Evolutionary conservation across 352 stramenopile genomes (phyloP).

Genomic region (Phytopythium sindhum): DNA sequence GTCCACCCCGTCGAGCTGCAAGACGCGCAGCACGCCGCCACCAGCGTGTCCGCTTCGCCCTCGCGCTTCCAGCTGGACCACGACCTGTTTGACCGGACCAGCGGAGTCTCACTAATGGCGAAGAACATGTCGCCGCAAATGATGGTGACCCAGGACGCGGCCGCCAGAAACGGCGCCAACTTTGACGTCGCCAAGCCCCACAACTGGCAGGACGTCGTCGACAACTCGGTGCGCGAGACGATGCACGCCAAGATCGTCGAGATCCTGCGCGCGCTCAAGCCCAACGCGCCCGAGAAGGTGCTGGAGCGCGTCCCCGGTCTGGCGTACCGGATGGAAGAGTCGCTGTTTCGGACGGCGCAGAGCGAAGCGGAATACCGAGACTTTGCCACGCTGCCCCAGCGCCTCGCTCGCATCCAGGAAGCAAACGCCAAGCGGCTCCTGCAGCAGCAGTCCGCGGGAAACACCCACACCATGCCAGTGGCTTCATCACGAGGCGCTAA

Average conservation of each 20-base stretch:
- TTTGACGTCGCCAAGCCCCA: constrained; percentile 16
- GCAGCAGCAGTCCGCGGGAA: constrained; percentile 27
- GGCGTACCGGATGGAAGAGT: constrained; percentile 94
- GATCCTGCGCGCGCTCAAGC: constrained; percentile 91
- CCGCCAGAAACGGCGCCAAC: constrained; percentile 1
- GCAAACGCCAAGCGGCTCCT: constrained; percentile 58
- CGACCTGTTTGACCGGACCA: not conserved
- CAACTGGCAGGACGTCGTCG: constrained; percentile 26
- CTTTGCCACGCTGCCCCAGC: constrained; percentile 86
- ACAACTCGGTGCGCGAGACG: constrained; percentile 31
- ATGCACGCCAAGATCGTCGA: constrained; percentile 83
- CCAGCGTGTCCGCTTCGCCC: constrained; percentile 3
- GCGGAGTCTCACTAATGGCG: not conserved
- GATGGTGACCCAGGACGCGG: constrained; percentile 11
- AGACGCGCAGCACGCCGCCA: constrained; percentile 1
- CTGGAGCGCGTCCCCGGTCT: constrained; percentile 94
- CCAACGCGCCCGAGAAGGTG: constrained; percentile 94
- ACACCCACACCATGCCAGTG: not conserved
- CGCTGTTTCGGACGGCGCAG: constrained; percentile 83
- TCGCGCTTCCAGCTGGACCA: constrained; percentile 13
- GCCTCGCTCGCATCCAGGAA: constrained; percentile 89
- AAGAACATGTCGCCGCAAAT: constrained; percentile 8
- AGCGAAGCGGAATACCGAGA: constrained; percentile 92
- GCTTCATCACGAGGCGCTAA: constrained; percentile 15
- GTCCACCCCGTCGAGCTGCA: constrained; percentile 20